These are phyloP conservation scores for Neocatenulostroma microsporum DNA, from an alignment of 2,329 filamentous ascomycete species.

Conservation along the genomic window DNA sequence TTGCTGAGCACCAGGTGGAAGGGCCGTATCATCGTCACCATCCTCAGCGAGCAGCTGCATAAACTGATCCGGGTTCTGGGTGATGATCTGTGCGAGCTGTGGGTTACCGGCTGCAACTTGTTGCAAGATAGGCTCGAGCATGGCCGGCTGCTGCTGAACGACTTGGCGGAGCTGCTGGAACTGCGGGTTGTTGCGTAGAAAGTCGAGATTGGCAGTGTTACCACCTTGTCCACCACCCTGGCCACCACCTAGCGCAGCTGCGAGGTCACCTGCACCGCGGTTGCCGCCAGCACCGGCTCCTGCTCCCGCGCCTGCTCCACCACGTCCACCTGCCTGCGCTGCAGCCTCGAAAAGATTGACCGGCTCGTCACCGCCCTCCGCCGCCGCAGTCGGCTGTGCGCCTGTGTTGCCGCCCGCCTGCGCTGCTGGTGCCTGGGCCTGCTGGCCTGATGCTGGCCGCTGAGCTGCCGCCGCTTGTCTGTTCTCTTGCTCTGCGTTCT, in stretches of 20 bases:
- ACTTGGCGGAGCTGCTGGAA: slow-evolving; percentile 97
- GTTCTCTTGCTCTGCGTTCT: slow-evolving; percentile 67
- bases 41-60: slow-evolving; percentile 84
- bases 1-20: slow-evolving; percentile 80
- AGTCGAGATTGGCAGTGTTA: slow-evolving; percentile 67
- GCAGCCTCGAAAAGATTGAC: slow-evolving; percentile 92
- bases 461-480: slow-evolving; percentile 40
- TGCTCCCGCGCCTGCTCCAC: slow-evolving; percentile 35
- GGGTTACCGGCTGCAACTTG: slow-evolving; percentile 94
- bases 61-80: slow-evolving; percentile 87
- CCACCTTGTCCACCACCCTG: slow-evolving; percentile 43
- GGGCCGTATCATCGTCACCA: slow-evolving; percentile 71
- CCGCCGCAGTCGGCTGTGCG: slow-evolving; percentile 29
- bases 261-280: slow-evolving; percentile 33
- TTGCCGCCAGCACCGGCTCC: slow-evolving; percentile 38
- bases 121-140: slow-evolving; percentile 96
- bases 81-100: slow-evolving; percentile 85
- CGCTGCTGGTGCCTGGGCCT: slow-evolving; percentile 21
- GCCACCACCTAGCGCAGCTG: slow-evolving; percentile 30
- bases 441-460: slow-evolving; percentile 17
- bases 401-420: slow-evolving; percentile 32
- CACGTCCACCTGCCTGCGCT: slow-evolving; percentile 50
- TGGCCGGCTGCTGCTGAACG: slow-evolving; percentile 93
- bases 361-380: slow-evolving; percentile 51
- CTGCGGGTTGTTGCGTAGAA: slow-evolving; percentile 88